These are phyloP conservation scores for Suillus ampliporus DNA, from an alignment of 768 basidiomycete genomes.

Conservation along the genomic window DNA sequence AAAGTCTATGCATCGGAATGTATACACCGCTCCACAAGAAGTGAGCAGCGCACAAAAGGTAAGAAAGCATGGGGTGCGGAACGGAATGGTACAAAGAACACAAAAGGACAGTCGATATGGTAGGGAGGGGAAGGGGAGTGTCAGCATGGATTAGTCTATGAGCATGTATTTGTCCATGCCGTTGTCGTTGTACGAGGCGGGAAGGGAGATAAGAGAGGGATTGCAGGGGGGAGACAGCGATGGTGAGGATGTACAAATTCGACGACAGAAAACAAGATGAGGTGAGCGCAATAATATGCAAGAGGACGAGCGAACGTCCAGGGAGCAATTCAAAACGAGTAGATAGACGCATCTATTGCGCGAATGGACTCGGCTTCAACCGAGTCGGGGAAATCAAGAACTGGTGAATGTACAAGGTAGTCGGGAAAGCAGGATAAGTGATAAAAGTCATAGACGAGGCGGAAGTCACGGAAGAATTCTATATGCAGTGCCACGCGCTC, in stretches of 20 bases:
- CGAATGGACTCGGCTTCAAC: not conserved
- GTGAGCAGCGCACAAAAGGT: not conserved
- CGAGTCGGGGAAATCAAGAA: not conserved
- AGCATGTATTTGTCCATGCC: not conserved
- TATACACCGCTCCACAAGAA: not conserved
- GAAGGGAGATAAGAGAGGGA: too few species aligned
- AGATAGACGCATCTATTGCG: not conserved
- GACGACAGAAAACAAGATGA: not conserved
- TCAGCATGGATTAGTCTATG: not conserved
- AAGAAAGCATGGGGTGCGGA: not conserved
- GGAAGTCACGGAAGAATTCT: too few species aligned
- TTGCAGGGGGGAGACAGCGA: too few species aligned
- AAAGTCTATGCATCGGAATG: not conserved
- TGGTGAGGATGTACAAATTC: not conserved
- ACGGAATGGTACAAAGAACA: not conserved
- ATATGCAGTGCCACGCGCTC: constrained; percentile 6
- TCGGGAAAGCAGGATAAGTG: too few species aligned
- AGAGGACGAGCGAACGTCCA: not conserved
- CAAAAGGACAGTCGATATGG: not conserved
- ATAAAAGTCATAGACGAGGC: not conserved
- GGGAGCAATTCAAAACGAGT: not conserved
- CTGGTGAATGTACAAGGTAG: not conserved
- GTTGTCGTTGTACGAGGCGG: too few species aligned
- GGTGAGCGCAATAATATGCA: not conserved
- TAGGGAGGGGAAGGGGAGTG: not conserved